Evolutionary conservation across 495 filamentous ascomycete genomes (phyloP), one percentile per base, ranked within the genome.

Genomic region (Chaetomium tenue): DNA sequence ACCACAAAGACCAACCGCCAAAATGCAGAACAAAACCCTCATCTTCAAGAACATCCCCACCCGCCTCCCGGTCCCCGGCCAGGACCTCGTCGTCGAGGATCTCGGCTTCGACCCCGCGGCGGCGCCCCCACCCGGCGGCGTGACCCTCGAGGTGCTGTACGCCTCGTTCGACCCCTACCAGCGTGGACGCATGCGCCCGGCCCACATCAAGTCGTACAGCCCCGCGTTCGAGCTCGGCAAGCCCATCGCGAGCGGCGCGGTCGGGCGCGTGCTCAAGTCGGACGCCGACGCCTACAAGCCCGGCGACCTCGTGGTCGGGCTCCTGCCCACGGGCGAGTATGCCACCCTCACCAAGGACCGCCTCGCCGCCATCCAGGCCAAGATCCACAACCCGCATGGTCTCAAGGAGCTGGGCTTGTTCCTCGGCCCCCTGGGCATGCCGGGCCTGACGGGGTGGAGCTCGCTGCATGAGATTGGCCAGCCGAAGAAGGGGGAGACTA

Each of bases 81-180:
- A 95, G 73, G 76, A 97, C 72, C 81, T 97, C 44, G 74, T 72
- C n/a, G 67, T 95, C 59, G 89, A 95, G 74, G 70, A 82, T 55
- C 81, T 79, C 40, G 74, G 79, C 13, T 88, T 93, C 76, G 90
- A 93, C 74, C 72, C 85, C 64, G 76, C 84, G n/a, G 78, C 84
- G 33, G 66, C 81, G 0, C 83, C 87, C 28, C 90, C 91, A 9
- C 67, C 81, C 40, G 87, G 89, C 65, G 91, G 93, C 39, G 71
- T 96, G 30, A 85, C 87, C 42, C 72, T 88, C 61, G 86, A 89
- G 74, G 88, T 89, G 64, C 83, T 89, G 72, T 91, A 88, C 73
- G 81, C 87, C 74, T 95, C 91, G 63, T 90, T 88, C 76, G 93
- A 97, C 78, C 93, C 93, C 9, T 96, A 96, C 81, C 87, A 89